Evolutionary conservation across 2,329 filamentous ascomycete genomes (phyloP).

Genomic region (Ciborinia camelliae): DNA sequence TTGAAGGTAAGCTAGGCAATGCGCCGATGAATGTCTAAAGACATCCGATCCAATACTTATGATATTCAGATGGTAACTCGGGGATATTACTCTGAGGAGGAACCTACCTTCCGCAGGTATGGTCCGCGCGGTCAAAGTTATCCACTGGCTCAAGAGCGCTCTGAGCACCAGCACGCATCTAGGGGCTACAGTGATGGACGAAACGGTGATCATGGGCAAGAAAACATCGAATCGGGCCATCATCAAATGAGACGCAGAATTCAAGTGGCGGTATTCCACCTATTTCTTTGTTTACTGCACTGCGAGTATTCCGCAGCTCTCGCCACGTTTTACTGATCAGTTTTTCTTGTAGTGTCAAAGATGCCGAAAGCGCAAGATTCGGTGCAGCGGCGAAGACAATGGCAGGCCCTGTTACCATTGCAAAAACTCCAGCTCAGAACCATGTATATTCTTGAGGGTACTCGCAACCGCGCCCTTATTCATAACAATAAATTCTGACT

Average conservation of each 20-base stretch:
- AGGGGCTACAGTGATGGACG: slow-evolving; percentile 29
- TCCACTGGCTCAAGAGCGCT: slow-evolving; percentile 33
- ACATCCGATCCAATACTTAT: slow-evolving; percentile 14
- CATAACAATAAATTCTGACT: slow-evolving; percentile 18
- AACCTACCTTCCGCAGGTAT: slow-evolving; percentile 28
- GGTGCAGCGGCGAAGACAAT: slow-evolving; percentile 83
- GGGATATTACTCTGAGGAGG: slow-evolving; percentile 30
- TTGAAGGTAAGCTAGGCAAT: slow-evolving; percentile 16
- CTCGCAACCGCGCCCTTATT: slow-evolving; percentile 24
- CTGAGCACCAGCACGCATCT: slow-evolving; percentile 15
- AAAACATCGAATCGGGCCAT: slow-evolving; percentile 28
- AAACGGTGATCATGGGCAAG: slow-evolving; percentile 25
- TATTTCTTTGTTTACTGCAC: slow-evolving; percentile 19
- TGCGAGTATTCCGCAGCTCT: not conserved
- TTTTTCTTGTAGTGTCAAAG: slow-evolving; percentile 65
- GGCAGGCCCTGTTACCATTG: slow-evolving; percentile 80
- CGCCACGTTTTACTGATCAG: slow-evolving; percentile 4
- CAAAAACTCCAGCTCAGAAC: slow-evolving; percentile 64
- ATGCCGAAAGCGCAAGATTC: slow-evolving; percentile 91
- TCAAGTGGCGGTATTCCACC: slow-evolving; percentile 46
- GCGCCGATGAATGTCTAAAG: not conserved
- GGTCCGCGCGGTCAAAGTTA: slow-evolving; percentile 29
- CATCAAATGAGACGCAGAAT: slow-evolving; percentile 43
- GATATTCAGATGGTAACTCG: slow-evolving; percentile 24
- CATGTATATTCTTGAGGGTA: slow-evolving; percentile 81